Percentiles rank a stretch among this genome's conserved stretches.
Evolutionary conservation across 768 basidiomycete genomes (phyloP).

Genomic region (Kwoniella dendrophila): DNA sequence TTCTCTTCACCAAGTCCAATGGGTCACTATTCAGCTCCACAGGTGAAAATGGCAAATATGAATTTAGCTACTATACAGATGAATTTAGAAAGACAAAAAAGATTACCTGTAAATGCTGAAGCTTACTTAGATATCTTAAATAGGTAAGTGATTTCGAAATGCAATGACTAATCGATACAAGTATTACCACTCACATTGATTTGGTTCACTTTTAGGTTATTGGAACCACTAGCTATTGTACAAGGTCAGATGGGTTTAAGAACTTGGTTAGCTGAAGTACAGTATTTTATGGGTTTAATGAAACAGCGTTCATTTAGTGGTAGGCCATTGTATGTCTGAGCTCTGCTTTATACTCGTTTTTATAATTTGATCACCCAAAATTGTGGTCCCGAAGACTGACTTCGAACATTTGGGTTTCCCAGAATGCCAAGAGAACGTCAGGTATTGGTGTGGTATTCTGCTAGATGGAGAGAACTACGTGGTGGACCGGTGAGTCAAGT

Average conservation of each 20-base stretch:
- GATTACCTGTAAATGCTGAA: conserved; percentile 39
- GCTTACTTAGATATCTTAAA: conserved; percentile 46
- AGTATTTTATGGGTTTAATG: conserved; percentile 39
- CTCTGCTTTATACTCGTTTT: neutral
- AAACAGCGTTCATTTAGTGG: conserved; percentile 45
- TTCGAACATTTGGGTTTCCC: neutral
- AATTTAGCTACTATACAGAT: conserved; percentile 37
- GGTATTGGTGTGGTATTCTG: conserved; percentile 47
- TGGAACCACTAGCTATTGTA: conserved; percentile 47
- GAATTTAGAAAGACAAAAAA: conserved; percentile 45
- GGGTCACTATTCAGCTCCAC: conserved; percentile 43
- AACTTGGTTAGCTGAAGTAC: conserved; percentile 47
- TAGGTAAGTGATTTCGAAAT: conserved; percentile 48
- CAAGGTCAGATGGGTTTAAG: conserved; percentile 44
- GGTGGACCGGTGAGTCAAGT: conserved; percentile 42
- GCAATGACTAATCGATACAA: too few relatives aligned
- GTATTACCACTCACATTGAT: neutral
- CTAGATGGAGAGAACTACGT: conserved; percentile 44
- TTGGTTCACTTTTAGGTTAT: conserved; percentile 25
- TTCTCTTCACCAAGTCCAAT: conserved; percentile 45
- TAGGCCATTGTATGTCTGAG: conserved; percentile 43
- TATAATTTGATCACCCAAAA: neutral
- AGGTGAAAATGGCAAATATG: conserved; percentile 47
- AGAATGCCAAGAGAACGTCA: conserved; percentile 46
- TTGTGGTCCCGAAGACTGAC: too few relatives aligned